Conservation (phyloP, 2,329 filamentous ascomycete genomes). For the Passalora sequoiae region DNA sequence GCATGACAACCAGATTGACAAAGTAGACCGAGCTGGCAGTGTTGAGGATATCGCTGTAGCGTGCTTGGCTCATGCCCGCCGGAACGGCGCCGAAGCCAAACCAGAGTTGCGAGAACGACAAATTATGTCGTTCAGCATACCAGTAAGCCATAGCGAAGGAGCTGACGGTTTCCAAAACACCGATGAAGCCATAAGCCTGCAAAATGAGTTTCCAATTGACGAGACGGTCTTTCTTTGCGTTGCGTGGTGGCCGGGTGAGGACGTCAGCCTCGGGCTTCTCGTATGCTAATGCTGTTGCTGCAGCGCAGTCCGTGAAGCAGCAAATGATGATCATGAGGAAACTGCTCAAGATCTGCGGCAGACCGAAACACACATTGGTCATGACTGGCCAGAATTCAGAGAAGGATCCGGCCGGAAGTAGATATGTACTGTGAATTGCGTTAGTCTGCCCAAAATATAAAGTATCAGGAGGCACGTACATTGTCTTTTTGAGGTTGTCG, state of each 20-base stretch:
- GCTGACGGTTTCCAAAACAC: constrained; percentile 45
- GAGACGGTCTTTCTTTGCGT: constrained; percentile 63
- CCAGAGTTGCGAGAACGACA: constrained; percentile 63
- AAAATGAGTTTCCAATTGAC: constrained; percentile 69
- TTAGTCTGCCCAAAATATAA: too few species aligned
- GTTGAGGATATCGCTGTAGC: constrained; percentile 54
- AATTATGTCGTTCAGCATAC: constrained; percentile 47
- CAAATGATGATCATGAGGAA: constrained; percentile 61
- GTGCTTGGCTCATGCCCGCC: constrained; percentile 46
- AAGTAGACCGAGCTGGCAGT: constrained; percentile 72
- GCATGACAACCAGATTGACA: constrained; percentile 75
- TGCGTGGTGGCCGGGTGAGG: constrained; percentile 62
- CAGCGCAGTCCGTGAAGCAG: constrained; percentile 72
- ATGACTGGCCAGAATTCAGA: constrained; percentile 72
- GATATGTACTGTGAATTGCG: too few species aligned
- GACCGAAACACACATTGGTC: constrained; percentile 65
- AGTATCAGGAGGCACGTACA: too few species aligned
- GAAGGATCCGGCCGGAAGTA: constrained; percentile 68
- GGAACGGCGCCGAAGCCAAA: constrained; percentile 58
- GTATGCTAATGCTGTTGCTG: constrained; percentile 68
- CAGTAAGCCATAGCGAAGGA: constrained; percentile 46
- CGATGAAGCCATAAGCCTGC: constrained; percentile 67
- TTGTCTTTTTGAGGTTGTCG: constrained; percentile 72
- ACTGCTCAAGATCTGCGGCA: constrained; percentile 67
- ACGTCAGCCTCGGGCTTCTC: constrained; percentile 73